phyloP scores from a whole-genome alignment of 2,329 filamentous ascomycete species.

The Fusarium algeriense region DNA sequence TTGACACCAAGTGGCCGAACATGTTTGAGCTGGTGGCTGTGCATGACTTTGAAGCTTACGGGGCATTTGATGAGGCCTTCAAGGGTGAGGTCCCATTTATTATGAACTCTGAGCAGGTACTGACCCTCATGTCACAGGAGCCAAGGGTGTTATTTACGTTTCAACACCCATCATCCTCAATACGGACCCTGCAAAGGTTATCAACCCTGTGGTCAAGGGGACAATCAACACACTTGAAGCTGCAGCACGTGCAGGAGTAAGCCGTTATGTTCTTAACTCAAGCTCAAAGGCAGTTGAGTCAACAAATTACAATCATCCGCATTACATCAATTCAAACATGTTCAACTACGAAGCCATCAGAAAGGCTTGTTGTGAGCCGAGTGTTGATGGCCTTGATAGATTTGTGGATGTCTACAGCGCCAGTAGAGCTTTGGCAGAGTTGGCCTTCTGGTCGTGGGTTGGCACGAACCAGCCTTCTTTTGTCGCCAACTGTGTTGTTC shows the following conservation, averaged over 20 bases:
- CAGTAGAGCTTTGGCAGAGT: neutral
- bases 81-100: neutral
- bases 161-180: neutral
- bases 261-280: neutral
- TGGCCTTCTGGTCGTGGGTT: neutral
- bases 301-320: neutral
- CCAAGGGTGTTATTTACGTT: neutral
- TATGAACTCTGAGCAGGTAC: too few species aligned
- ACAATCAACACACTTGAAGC: neutral
- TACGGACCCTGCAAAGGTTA: neutral
- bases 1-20: neutral
- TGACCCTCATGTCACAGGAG: neutral
- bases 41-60: neutral
- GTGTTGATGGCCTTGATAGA: neutral
- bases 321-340: neutral
- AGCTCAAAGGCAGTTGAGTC: constrained; percentile 1
- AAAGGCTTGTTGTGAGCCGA: neutral
- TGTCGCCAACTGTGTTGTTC: neutral
- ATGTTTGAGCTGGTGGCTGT: neutral
- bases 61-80: neutral
- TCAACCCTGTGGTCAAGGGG: neutral
- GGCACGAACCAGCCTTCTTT: neutral
- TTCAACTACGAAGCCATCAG: neutral
- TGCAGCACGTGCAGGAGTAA: neutral
- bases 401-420: neutral